Evolutionary conservation across 768 basidiomycete species (phyloP), one percentile per base, ranked within the genome.

Genomic region (Naematelia encephala): DNA sequence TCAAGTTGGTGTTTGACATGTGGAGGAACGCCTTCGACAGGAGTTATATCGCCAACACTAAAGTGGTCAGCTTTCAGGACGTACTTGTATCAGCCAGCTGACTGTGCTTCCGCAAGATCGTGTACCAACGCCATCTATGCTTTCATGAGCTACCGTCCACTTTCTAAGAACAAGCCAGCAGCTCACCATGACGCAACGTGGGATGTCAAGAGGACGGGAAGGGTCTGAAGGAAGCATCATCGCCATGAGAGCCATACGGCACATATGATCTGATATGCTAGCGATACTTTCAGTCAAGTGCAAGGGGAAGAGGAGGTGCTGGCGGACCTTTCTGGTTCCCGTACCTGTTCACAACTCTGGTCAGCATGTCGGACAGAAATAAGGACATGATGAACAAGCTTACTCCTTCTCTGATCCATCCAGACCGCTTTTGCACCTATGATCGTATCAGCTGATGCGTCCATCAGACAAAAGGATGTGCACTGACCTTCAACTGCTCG

Each of bases 181-280:
- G 50, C 63, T 34, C 44, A 69, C 75, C 74, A 71, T 75, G 14
- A 75, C 71, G 57, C 74, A 75, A 52, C 68, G 64, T 1, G 66
- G 69, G 48, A 73, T 71, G 51, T 72, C 69, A 16, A 54, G 29
- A 87, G 68, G 87, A 76, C 25, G 88, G 76, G 90, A 88, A 5
- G 91, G 82, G 0, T 80, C 81, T 69, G 90, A 90, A 0, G 90
- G 86, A 4, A 85, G 83, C 60, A 91, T 88, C 85, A 99, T 87
- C 3, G 91, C 87, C 44, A 98, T 82, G n/a, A 97, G 75, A 1
- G 91, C 87, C 94, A 99, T 97, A 48, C 94, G 71, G 64, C 73
- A 73, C 94, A 96, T 97, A 70, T 97, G 93, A 76, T 98, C 94
- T 5, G 91, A 86, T 62, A 97, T 93, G 64, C 89, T 91, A 48